A percentile compares a stretch with the other conserved stretches of the same genome.
Conservation (phyloP, 164 flowering plant species). For the Taxillus chinensis region DNA sequence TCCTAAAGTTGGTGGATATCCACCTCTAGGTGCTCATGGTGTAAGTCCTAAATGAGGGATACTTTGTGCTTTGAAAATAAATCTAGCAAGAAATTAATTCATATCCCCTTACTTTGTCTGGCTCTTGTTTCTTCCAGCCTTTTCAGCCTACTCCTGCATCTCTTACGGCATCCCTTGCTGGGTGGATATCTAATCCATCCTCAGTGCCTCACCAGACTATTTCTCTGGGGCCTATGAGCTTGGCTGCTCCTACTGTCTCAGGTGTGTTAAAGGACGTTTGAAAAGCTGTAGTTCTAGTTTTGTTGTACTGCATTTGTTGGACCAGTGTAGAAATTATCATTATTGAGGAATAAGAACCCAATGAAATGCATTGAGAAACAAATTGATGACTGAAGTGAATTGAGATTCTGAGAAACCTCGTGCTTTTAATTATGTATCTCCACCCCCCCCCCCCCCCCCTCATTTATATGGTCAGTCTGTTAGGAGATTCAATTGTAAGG, state of each 20-base stretch:
- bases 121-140: conserved; percentile 7
- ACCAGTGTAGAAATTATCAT: too few species aligned
- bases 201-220: conserved; percentile 10
- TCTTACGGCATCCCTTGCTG: conserved; percentile 14
- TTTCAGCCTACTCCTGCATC: conserved; percentile 18
- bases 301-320: too few species aligned
- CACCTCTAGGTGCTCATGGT: conserved; percentile 27
- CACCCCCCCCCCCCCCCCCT: too few species aligned
- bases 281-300: too few species aligned
- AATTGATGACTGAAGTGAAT: too few species aligned
- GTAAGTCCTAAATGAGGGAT: conserved; percentile 15
- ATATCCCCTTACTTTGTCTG: not conserved
- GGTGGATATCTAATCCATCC: conserved; percentile 19
- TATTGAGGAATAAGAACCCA: too few species aligned
- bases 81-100: not conserved
- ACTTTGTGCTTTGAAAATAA: not conserved
- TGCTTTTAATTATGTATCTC: too few species aligned
- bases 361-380: too few species aligned
- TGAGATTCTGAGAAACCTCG: too few species aligned
- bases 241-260: conserved; percentile 10
- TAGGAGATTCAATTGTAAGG: too few species aligned
- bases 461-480: too few species aligned
- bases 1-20: conserved; percentile 24
- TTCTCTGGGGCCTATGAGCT: conserved; percentile 15
- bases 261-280: not conserved